Conservation (phyloP, 2,329 filamentous ascomycete genomes). For the Pseudocercospora fuligena region DNA sequence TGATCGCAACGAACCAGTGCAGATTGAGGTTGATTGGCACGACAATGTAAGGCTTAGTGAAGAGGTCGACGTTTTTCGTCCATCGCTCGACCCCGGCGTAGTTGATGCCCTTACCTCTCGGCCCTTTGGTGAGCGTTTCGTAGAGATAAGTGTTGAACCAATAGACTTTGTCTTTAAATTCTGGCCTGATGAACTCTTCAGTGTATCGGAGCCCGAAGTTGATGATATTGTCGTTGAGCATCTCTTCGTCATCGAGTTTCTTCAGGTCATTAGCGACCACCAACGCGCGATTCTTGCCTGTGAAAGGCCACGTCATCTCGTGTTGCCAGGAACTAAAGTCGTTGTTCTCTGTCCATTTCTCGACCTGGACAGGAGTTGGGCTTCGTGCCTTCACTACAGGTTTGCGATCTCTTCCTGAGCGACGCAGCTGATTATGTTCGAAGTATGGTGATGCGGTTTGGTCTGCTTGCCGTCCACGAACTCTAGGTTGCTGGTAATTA, state of each 20-base stretch:
- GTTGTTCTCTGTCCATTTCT: conserved; percentile 34
- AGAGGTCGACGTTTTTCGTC: conserved; percentile 80
- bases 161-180: conserved; percentile 66
- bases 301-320: conserved; percentile 66
- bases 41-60: conserved; percentile 84
- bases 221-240: conserved; percentile 90
- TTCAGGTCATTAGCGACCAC: conserved; percentile 75
- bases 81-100: conserved; percentile 85
- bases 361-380: neutral
- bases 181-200: conserved; percentile 37
- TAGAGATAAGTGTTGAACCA: conserved; percentile 96
- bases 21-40: conserved; percentile 84
- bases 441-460: conserved; percentile 16
- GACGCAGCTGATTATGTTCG: conserved; percentile 8
- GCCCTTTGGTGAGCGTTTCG: conserved; percentile 67
- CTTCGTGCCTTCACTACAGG: conserved; percentile 10
- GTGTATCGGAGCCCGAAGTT: conserved; percentile 75
- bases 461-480: neutral
- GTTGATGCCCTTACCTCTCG: conserved; percentile 67
- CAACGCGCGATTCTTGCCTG: conserved; percentile 62
- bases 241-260: conserved; percentile 81
- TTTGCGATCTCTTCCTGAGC: conserved; percentile 29
- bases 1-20: conserved; percentile 96
- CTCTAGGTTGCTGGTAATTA: conserved; percentile 3
- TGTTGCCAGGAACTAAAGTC: conserved; percentile 35